Base-by-base conservation (phyloP, 2,329 filamentous ascomycete species). In the Pseudocercospora eumusae region DNA sequence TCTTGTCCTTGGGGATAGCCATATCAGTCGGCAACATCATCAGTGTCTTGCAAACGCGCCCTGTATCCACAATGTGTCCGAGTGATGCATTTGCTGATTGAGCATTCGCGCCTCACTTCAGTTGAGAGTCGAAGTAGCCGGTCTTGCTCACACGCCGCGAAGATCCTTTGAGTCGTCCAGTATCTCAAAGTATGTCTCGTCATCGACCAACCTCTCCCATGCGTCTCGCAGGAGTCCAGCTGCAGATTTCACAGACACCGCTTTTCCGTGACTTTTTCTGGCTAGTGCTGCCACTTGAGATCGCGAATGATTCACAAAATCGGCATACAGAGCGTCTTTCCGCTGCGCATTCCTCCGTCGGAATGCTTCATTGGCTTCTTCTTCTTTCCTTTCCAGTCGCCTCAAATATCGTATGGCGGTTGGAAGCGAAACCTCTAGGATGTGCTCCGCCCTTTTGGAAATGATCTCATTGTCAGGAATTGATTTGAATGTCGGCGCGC, bases 1-100 rank as follows among this genome's bases (percentile, higher is more conserved):
- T 83, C 85, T 93, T 93, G 81, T 98, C 93, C 81, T 93, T 86
- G 74, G 96, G 80, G 60, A 98, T 83, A 60, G 89, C 89, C 80
- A 96, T 87, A 75, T 99, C 93, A 68, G 92, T 90, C 57, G 95
- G 95, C 77, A 99, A 82, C 93, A 99, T 98, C 95, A 99, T 98
- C 71, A 98, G 81, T 45, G 84, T 84, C 85, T 96, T 93, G 73
- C n/a, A n/a, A n/a, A n/a, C n/a, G 88, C 91, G 74, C 83, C 86
- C 81, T 90, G n/a, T 90, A 80, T 98, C 93, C n/a, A n/a, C n/a
- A n/a, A n/a, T n/a, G n/a, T n/a, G n/a, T n/a, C n/a, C n/a, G n/a
- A n/a, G n/a, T n/a, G n/a, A n/a, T n/a, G n/a, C n/a, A n/a, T n/a
- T n/a, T n/a, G n/a, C n/a, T n/a, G n/a, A n/a, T n/a, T n/a, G n/a